phyloP scores from a whole-genome alignment of 2,329 filamentous ascomycete species.

The Paramyrothecium roridum region DNA sequence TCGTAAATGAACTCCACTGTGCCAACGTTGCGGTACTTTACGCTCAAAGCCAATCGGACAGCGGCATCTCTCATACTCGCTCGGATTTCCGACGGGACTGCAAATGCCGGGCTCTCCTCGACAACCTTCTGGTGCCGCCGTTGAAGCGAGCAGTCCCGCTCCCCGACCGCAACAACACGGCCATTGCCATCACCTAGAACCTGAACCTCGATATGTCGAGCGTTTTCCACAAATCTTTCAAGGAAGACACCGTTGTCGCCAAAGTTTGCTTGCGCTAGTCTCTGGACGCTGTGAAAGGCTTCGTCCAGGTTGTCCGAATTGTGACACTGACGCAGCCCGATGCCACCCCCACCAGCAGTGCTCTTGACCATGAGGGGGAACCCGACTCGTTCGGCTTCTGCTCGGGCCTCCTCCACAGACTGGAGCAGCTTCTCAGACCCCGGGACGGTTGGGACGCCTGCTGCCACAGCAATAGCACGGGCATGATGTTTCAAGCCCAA shows the following conservation, averaged over 20 bases:
- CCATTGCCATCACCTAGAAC: conserved; percentile 43
- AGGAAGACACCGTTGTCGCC: conserved; percentile 36
- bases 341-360: conserved; percentile 44
- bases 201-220: conserved; percentile 48
- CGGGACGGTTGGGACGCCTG: conserved; percentile 29
- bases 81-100: conserved; percentile 25
- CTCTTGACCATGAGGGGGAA: conserved; percentile 45
- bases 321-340: conserved; percentile 35
- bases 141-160: conserved; percentile 50
- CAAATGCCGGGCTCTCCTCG: conserved; percentile 40
- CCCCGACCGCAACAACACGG: conserved; percentile 34
- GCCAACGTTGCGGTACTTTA: conserved; percentile 37
- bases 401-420: conserved; percentile 20
- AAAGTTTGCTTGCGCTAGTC: conserved; percentile 37
- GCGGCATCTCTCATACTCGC: conserved; percentile 33
- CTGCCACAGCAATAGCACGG: conserved; percentile 24
- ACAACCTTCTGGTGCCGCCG: conserved; percentile 49
- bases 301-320: conserved; percentile 22
- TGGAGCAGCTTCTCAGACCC: conserved; percentile 24
- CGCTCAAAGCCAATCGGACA: conserved; percentile 25
- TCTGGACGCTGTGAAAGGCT: conserved; percentile 32
- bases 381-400: conserved; percentile 21
- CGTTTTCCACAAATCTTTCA: conserved; percentile 36
- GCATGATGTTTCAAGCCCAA: conserved; percentile 36
- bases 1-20: conserved; percentile 45